A percentile compares a stretch with the other conserved stretches of the same genome.
Conservation (phyloP, 1,139 yeast genomes). For the Candida mesenterica region DNA sequence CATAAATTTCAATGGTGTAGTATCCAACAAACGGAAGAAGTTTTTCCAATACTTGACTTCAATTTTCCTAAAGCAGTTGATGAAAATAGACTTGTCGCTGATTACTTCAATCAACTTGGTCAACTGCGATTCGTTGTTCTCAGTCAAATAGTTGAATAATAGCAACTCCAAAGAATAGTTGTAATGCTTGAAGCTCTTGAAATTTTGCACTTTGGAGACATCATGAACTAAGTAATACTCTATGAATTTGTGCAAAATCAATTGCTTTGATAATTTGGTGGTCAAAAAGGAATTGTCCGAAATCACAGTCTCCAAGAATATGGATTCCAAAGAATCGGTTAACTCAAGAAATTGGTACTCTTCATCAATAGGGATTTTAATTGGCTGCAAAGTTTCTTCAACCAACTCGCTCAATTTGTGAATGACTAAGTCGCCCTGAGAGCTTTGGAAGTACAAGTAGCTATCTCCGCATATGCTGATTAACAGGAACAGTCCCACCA, state of each 20-base stretch:
- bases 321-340: conserved; percentile 23
- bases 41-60: conserved; percentile 41
- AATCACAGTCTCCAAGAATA: conserved; percentile 34
- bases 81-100: conserved; percentile 31
- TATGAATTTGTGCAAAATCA: conserved; percentile 38
- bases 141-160: conserved; percentile 34
- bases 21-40: conserved; percentile 34
- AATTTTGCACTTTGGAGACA: conserved; percentile 22
- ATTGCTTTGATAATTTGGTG: conserved; percentile 29
- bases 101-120: conserved; percentile 30
- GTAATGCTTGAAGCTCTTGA: conserved; percentile 30
- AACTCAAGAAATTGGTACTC: conserved; percentile 8
- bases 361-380: conserved; percentile 14
- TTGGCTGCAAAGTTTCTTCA: conserved; percentile 32
- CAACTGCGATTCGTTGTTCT: conserved; percentile 17
- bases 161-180: conserved; percentile 41
- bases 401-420: conserved; percentile 33
- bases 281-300: conserved; percentile 15
- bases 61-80: conserved; percentile 44
- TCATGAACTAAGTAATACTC: conserved; percentile 37
- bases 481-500: conserved; percentile 35
- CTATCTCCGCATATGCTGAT: conserved; percentile 20
- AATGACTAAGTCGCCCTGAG: conserved; percentile 29
- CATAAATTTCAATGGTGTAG: conserved; percentile 43
- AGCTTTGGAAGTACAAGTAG: conserved; percentile 24